Percentiles rank a stretch among this genome's conserved stretches.
Conservation (phyloP, 208 protist genomes). For the Herpetomonas samuelpessoai region DNA sequence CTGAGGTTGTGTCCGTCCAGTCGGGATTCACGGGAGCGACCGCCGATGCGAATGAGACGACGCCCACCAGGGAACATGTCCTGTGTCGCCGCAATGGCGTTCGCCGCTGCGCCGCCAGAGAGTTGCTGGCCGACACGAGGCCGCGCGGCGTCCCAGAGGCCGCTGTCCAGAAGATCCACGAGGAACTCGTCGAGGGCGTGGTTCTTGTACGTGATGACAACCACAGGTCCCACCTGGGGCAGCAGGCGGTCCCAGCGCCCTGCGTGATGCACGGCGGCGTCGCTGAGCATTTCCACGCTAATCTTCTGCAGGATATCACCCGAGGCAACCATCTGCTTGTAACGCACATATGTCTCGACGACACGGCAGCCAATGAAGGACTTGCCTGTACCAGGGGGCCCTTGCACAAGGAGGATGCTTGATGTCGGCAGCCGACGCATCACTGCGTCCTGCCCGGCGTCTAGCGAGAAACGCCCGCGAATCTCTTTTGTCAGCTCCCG, state of each 20-base stretch:
- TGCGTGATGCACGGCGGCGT: conserved; percentile 17
- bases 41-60: conserved; percentile 85
- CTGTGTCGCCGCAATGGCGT: not conserved
- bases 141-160: conserved; percentile 64
- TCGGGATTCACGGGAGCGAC: conserved; percentile 65
- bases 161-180: conserved; percentile 69
- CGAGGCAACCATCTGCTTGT: conserved; percentile 83
- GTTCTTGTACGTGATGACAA: conserved; percentile 95
- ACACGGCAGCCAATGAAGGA: conserved; percentile 92
- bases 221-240: conserved; percentile 79
- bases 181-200: conserved; percentile 95
- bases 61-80: conserved; percentile 74
- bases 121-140: conserved; percentile 38
- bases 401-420: conserved; percentile 89
- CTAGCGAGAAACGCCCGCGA: conserved; percentile 50
- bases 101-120: conserved; percentile 6
- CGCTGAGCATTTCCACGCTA: conserved; percentile 61
- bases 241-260: conserved; percentile 37
- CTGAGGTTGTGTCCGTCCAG: conserved; percentile 81
- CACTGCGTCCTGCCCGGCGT: conserved; percentile 76
- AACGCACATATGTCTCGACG: conserved; percentile 86
- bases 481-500: conserved; percentile 62
- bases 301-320: conserved; percentile 88
- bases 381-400: conserved; percentile 95
- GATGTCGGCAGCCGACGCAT: conserved; percentile 64